phyloP scores from a whole-genome alignment of 345 rosid species.

The Ceriops zippeliana region DNA sequence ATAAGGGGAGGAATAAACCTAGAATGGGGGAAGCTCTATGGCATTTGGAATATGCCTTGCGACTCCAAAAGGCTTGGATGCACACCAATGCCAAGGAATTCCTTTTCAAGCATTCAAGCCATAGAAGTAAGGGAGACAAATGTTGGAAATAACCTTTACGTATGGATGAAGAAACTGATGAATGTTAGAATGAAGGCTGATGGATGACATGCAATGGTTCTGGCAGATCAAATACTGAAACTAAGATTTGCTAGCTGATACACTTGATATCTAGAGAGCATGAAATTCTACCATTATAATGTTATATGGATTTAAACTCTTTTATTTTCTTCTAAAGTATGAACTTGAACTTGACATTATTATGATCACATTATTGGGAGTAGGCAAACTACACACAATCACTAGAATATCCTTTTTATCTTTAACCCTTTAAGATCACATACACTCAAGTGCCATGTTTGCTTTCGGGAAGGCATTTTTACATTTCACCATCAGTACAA shows the following conservation, averaged over 20 bases:
- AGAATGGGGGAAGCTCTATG: slow-evolving; percentile 88
- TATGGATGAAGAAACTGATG: no score
- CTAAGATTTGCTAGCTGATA: no score
- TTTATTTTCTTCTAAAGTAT: slow-evolving; percentile 20
- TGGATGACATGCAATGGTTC: neutral
- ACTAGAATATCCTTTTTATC: no score
- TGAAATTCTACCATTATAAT: neutral
- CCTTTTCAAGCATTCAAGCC: slow-evolving; percentile 33
- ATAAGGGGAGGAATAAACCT: slow-evolving; percentile 82
- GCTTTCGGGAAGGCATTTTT: no score
- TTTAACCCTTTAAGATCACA: no score
- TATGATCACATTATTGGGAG: neutral
- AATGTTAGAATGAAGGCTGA: slow-evolving; percentile 8
- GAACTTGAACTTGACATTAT: neutral
- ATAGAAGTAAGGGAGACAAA: no score
- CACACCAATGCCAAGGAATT: slow-evolving; percentile 32
- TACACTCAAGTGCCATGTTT: no score
- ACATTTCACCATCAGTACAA: no score
- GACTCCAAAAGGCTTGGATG: slow-evolving; percentile 78
- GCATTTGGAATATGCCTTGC: slow-evolving; percentile 85
- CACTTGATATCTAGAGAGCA: neutral
- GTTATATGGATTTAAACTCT: slow-evolving; percentile 19
- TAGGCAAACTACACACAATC: no score
- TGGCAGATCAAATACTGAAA: slow-evolving; percentile 6
- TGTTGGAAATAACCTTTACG: no score